A percentile compares a stretch with the other conserved stretches of the same genome.
These are phyloP conservation scores for Acidiella bohemica DNA, from an alignment of 495 filamentous ascomycete genomes.

Conservation along the genomic window DNA sequence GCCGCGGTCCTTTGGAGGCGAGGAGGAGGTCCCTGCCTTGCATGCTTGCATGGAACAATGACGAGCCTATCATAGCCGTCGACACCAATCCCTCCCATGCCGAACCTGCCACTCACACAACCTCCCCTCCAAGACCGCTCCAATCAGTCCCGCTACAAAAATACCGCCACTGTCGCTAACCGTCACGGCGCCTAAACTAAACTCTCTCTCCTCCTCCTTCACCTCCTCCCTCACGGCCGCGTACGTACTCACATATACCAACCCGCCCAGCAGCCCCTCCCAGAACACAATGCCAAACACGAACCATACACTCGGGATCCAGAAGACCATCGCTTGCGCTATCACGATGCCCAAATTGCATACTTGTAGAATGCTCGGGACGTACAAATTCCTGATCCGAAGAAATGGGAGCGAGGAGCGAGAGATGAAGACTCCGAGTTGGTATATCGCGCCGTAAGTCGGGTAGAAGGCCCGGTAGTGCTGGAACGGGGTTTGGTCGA, in stretches of 20 bases:
- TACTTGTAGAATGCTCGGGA: conserved; percentile 72
- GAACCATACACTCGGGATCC: conserved; percentile 70
- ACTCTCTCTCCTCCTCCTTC: conserved; percentile 64
- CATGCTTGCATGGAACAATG: no score
- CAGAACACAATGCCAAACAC: conserved; percentile 81
- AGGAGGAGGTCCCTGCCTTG: no score
- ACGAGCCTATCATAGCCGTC: conserved; percentile 13
- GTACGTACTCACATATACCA: conserved; percentile 92
- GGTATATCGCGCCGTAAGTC: conserved; percentile 85
- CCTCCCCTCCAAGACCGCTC: conserved; percentile 70
- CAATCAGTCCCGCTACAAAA: conserved; percentile 72
- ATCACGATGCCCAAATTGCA: conserved; percentile 62
- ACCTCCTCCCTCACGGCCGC: conserved; percentile 79
- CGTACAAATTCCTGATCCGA: conserved; percentile 65
- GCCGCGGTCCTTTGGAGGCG: no score
- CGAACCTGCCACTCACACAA: conserved; percentile 71
- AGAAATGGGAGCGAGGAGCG: conserved; percentile 80
- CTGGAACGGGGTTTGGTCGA: conserved; percentile 58
- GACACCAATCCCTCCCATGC: conserved; percentile 68
- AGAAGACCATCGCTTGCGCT: conserved; percentile 59
- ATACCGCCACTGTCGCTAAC: conserved; percentile 90
- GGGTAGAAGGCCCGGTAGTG: conserved; percentile 83
- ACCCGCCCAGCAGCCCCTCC: conserved; percentile 82
- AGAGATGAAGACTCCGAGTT: conserved; percentile 85
- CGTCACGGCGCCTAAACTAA: conserved; percentile 74